phyloP scores from a whole-genome alignment of 225 moss, liverwort and hornwort species.

The Marchantia paleacea region DNA sequence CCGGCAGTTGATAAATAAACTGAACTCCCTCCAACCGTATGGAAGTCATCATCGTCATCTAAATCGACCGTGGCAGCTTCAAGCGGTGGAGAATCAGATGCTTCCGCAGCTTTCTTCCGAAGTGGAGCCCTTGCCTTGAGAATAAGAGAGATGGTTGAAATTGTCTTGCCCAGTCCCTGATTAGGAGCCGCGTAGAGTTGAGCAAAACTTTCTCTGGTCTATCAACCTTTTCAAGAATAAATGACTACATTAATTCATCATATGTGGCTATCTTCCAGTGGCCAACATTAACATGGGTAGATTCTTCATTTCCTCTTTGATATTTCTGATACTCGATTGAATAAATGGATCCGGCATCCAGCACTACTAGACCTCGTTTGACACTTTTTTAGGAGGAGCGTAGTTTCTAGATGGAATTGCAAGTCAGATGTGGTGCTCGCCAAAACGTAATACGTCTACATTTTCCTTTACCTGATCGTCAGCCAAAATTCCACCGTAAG shows the following conservation, averaged over 20 bases:
- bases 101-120: conserved; percentile 44
- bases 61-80: conserved; percentile 69
- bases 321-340: too few species aligned
- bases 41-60: conserved; percentile 71
- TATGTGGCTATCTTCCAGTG: too few species aligned
- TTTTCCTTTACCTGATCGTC: conserved; percentile 79
- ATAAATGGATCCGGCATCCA: too few species aligned
- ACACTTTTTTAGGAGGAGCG: too few species aligned
- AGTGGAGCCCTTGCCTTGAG: conserved; percentile 82
- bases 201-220: not conserved
- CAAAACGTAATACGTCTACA: too few species aligned
- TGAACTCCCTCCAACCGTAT: not conserved
- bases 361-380: too few species aligned
- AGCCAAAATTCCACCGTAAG: conserved; percentile 87
- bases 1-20: not conserved
- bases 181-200: not conserved
- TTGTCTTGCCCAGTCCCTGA: conserved; percentile 99
- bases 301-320: too few species aligned
- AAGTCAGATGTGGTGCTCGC: too few species aligned
- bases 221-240: too few species aligned
- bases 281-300: too few species aligned
- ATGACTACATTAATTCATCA: too few species aligned
- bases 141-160: conserved; percentile 89
- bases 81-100: conserved; percentile 20
- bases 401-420: too few species aligned